These are phyloP conservation scores for Metschnikowia cerradonensis DNA, from an alignment of 805 yeast species.

Conservation along the genomic window DNA sequence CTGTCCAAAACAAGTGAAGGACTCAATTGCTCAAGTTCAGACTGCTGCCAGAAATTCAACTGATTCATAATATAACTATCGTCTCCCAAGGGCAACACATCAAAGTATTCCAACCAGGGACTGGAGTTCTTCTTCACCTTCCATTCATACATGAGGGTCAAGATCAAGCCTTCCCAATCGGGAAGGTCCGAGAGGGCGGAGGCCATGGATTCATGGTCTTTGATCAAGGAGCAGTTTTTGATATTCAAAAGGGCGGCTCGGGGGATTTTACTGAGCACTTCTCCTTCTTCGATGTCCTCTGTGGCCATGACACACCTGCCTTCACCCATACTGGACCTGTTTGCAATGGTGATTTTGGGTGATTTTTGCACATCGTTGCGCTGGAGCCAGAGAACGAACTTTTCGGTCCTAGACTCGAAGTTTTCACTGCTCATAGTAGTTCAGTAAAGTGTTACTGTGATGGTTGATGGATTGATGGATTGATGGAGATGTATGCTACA, in stretches of 20 bases:
- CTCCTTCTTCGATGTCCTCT: slow-evolving; percentile 57
- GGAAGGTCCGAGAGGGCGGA: slow-evolving; percentile 41
- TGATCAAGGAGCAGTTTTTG: slow-evolving; percentile 48
- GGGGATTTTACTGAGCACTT: slow-evolving; percentile 68
- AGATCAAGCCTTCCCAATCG: slow-evolving; percentile 77
- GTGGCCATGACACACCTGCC: slow-evolving; percentile 77
- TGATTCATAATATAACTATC: slow-evolving; percentile 46
- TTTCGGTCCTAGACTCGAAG: slow-evolving; percentile 13
- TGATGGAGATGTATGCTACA: no score
- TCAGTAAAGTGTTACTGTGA: not conserved
- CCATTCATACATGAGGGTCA: slow-evolving; percentile 61
- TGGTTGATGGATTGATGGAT: not conserved
- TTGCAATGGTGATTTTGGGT: slow-evolving; percentile 55
- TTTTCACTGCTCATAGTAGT: not conserved
- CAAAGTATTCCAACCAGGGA: slow-evolving; percentile 67
- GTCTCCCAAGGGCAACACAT: slow-evolving; percentile 56
- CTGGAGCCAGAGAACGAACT: slow-evolving; percentile 28
- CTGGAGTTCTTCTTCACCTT: slow-evolving; percentile 43
- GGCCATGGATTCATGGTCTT: slow-evolving; percentile 26
- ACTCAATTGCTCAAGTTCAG: slow-evolving; percentile 49
- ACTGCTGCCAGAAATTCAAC: slow-evolving; percentile 75
- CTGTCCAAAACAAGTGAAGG: slow-evolving; percentile 72
- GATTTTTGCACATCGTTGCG: slow-evolving; percentile 43
- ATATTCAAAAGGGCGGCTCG: slow-evolving; percentile 52
- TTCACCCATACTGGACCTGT: slow-evolving; percentile 53